These are phyloP conservation scores for Chondrostereum purpureum DNA, from an alignment of 1,284 basidiomycete genomes.

Conservation along the genomic window DNA sequence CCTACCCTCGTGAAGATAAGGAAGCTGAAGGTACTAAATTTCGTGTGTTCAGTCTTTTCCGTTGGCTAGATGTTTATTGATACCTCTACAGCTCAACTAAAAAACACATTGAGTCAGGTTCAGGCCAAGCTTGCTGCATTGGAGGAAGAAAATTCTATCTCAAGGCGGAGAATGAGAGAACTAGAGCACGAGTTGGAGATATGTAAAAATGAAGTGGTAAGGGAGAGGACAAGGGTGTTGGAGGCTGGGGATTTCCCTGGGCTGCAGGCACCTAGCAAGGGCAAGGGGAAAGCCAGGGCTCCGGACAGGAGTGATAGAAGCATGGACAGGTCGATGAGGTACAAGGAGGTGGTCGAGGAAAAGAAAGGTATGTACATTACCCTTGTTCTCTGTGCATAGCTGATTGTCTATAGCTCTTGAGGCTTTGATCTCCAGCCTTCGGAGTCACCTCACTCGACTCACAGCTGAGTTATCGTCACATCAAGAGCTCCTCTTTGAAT, in stretches of 20 bases:
- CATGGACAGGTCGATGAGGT: constrained; percentile 40
- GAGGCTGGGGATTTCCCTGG: constrained; percentile 41
- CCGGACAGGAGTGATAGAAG: constrained; percentile 28
- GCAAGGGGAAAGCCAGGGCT: constrained; percentile 29
- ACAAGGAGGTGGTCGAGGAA: constrained; percentile 72
- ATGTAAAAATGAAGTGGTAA: constrained; percentile 65
- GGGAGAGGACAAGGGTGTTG: constrained; percentile 56
- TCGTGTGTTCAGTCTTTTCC: constrained; percentile 6
- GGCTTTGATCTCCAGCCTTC: constrained; percentile 64
- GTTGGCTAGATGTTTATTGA: constrained; percentile 8
- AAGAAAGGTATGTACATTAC: constrained; percentile 60
- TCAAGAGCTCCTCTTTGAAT: constrained; percentile 55
- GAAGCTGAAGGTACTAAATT: constrained; percentile 51
- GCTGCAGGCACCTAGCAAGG: constrained; percentile 25
- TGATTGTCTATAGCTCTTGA: constrained; percentile 55
- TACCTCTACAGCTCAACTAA: constrained; percentile 45
- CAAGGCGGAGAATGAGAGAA: constrained; percentile 70
- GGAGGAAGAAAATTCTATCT: constrained; percentile 76
- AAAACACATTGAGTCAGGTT: constrained; percentile 54
- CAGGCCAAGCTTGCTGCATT: constrained; percentile 63
- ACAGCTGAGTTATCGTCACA: constrained; percentile 74
- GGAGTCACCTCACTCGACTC: constrained; percentile 67
- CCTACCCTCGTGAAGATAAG: constrained; percentile 38
- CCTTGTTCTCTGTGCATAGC: constrained; percentile 2
- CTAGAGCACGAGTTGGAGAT: constrained; percentile 77